Conservation (phyloP, 2,329 filamentous ascomycete genomes). For the Microsporum audouinii region DNA sequence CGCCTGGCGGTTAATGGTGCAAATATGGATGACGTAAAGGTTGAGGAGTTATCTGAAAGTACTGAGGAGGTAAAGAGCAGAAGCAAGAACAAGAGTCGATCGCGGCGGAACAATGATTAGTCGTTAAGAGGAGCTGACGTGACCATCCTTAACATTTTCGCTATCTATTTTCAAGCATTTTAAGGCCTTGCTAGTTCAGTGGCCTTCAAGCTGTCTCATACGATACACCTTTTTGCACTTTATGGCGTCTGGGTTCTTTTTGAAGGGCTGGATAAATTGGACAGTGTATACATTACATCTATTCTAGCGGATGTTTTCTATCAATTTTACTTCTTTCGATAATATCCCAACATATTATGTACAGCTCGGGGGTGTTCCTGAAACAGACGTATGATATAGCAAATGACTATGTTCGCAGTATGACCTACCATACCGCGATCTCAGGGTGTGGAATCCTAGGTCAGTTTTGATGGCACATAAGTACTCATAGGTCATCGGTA, state of each 20-base stretch:
- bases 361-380: not conserved
- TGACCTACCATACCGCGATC: not conserved
- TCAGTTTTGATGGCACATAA: not conserved
- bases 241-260: not conserved
- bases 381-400: not conserved
- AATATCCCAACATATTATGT: not conserved
- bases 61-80: constrained; percentile 13
- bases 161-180: not conserved
- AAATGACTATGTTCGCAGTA: not conserved
- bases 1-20: constrained; percentile 60
- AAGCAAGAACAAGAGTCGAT: not conserved
- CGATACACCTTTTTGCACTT: not conserved
- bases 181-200: not conserved
- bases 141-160: not conserved
- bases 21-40: constrained; percentile 21
- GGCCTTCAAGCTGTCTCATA: not conserved
- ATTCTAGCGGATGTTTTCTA: not conserved
- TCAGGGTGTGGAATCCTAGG: not conserved
- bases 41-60: constrained; percentile 4
- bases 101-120: not conserved
- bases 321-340: not conserved
- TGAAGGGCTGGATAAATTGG: not conserved
- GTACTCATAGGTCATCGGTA: not conserved
- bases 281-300: not conserved
- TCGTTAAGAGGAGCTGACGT: not conserved